These are phyloP conservation scores for Trichoderma gracile DNA, from an alignment of 2,329 filamentous ascomycete genomes.

Conservation along the genomic window DNA sequence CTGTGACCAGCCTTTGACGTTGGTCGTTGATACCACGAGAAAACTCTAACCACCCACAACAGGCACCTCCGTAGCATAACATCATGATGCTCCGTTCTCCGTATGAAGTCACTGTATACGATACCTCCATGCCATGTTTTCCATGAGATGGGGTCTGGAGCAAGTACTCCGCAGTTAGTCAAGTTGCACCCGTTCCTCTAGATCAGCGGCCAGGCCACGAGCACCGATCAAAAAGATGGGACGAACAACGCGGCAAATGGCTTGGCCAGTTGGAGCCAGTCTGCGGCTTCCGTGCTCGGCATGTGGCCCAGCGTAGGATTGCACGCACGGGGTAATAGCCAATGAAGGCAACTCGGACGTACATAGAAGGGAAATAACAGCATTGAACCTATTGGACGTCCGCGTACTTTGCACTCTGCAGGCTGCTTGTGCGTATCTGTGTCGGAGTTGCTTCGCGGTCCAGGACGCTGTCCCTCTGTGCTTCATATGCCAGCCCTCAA, in stretches of 20 bases:
- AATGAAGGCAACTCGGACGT: too few relatives aligned
- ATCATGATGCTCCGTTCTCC: too few relatives aligned
- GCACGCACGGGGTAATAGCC: too few relatives aligned
- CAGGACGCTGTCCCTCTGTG: not conserved
- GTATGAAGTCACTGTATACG: too few relatives aligned
- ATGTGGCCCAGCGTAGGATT: slow-evolving; percentile 3
- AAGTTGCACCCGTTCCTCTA: not conserved
- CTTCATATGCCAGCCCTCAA: not conserved
- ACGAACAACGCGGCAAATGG: not conserved
- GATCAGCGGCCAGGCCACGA: not conserved
- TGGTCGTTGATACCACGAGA: not conserved
- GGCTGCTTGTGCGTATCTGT: not conserved
- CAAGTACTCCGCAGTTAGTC: not conserved
- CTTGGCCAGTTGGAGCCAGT: slow-evolving; percentile 6
- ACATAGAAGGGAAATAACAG: too few relatives aligned
- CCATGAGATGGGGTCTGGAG: not conserved
- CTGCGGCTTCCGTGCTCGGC: slow-evolving; percentile 13
- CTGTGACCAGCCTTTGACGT: not conserved
- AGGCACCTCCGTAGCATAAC: not conserved
- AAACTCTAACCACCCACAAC: not conserved
- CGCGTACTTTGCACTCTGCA: too few relatives aligned
- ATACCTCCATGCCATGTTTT: not conserved
- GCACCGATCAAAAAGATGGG: slow-evolving; percentile 1
- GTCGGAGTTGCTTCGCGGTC: slow-evolving; percentile 6
- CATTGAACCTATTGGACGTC: too few relatives aligned